phyloP scores from a whole-genome alignment of 352 stramenopile genomes.

The Pythium folliculosum region DNA sequence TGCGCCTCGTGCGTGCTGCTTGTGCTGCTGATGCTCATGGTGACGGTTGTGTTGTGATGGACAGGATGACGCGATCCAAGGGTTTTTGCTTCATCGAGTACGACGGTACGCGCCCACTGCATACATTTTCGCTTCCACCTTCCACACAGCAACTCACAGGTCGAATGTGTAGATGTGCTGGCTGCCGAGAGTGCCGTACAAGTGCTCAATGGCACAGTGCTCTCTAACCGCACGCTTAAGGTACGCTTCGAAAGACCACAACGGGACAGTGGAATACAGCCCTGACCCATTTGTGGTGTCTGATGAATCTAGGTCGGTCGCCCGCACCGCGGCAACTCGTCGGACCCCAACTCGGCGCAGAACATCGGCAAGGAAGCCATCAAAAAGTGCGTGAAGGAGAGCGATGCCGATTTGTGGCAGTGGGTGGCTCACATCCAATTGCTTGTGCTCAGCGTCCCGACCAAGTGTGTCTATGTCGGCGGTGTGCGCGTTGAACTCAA shows the following conservation, averaged over 20 bases:
- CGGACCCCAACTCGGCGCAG: constrained; percentile 48
- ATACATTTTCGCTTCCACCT: not conserved
- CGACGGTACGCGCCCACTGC: constrained; percentile 33
- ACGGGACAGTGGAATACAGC: not conserved
- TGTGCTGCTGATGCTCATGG: not conserved
- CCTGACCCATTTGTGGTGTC: not conserved
- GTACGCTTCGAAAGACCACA: constrained; percentile 22
- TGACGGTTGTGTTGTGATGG: not conserved
- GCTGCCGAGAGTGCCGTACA: constrained; percentile 77
- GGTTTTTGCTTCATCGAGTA: constrained; percentile 86
- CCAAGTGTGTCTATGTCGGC: constrained; percentile 76
- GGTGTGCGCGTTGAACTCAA: constrained; percentile 75
- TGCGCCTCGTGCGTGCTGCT: not conserved
- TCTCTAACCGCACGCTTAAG: constrained; percentile 66
- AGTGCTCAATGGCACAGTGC: constrained; percentile 63
- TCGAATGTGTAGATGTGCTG: constrained; percentile 48
- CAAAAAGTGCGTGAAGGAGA: constrained; percentile 76
- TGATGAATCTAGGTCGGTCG: constrained; percentile 52
- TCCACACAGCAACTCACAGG: not conserved
- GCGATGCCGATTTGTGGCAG: too few relatives aligned
- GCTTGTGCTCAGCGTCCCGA: constrained; percentile 42
- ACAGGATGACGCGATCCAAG: constrained; percentile 65
- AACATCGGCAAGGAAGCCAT: constrained; percentile 78
- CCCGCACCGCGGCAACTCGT: constrained; percentile 66
- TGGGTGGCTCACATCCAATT: not conserved